A percentile compares a stretch with the other conserved stretches of the same genome.
phyloP scores from a whole-genome alignment of 169 alveolate species.

The Plasmodium gaboni region DNA sequence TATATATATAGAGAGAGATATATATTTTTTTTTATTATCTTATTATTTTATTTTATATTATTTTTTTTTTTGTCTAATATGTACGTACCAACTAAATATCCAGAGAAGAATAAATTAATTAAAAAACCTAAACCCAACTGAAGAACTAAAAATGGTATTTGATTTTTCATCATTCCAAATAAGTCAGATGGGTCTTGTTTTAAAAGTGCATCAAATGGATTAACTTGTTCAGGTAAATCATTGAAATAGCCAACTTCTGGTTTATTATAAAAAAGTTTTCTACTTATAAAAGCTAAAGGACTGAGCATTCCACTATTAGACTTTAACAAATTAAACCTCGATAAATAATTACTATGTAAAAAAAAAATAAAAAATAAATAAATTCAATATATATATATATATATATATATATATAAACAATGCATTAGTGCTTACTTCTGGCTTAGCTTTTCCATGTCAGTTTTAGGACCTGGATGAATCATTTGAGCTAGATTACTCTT shows the following conservation, averaged over 20 bases:
- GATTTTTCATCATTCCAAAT: constrained; percentile 85
- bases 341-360: constrained; percentile 41
- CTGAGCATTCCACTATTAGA: constrained; percentile 23
- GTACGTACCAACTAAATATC: constrained; percentile 83
- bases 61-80: not conserved
- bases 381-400: constrained; percentile 3
- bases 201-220: constrained; percentile 55
- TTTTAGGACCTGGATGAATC: constrained; percentile 32
- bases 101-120: constrained; percentile 85
- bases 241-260: constrained; percentile 62
- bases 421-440: constrained; percentile 31
- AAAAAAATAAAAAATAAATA: not conserved
- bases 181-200: constrained; percentile 80
- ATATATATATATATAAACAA: constrained; percentile 2
- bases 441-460: constrained; percentile 64
- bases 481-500: constrained; percentile 75
- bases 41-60: not conserved
- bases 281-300: constrained; percentile 48
- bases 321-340: constrained; percentile 26
- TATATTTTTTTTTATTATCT: not conserved
- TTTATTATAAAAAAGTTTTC: constrained; percentile 42
- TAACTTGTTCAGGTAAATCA: constrained; percentile 40
- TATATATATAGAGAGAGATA: not conserved
- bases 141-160: constrained; percentile 84
- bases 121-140: constrained; percentile 88